Percentiles rank a stretch among this genome's conserved stretches.
Conservation (phyloP, 1,284 basidiomycete species). For the Sanghuangporus sanghuang region DNA sequence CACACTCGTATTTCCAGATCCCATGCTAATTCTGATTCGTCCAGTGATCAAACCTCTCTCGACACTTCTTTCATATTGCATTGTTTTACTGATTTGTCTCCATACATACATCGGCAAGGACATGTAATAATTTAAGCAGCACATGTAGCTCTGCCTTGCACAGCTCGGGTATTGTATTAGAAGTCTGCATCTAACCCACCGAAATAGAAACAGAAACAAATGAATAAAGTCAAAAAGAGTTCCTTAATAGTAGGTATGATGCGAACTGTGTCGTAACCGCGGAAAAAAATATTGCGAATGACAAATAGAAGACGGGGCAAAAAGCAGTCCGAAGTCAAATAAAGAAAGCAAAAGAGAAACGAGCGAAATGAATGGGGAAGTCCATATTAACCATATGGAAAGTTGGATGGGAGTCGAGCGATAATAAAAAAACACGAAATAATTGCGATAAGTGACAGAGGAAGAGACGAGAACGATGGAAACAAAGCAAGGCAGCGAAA, state of each 20-base stretch:
- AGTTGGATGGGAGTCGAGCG: background rate
- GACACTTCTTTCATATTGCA: background rate
- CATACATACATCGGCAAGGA: conserved; percentile 8
- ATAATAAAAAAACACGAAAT: background rate
- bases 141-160: conserved; percentile 1
- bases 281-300: background rate
- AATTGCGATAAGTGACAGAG: conserved; percentile 10
- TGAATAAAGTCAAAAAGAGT: background rate
- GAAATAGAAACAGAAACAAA: background rate
- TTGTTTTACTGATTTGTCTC: background rate
- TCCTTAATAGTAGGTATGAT: background rate
- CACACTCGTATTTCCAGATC: background rate
- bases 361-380: background rate
- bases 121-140: background rate
- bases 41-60: conserved; percentile 2
- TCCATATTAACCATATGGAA: background rate
- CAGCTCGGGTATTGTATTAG: conserved; percentile 13
- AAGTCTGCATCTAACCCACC: conserved; percentile 1
- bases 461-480: background rate
- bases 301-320: background rate
- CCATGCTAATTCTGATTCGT: background rate
- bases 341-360: background rate
- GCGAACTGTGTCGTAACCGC: background rate
- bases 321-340: background rate
- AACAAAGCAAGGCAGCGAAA: background rate